These are phyloP conservation scores for Naganishia vaughanmartiniae DNA, from an alignment of 768 basidiomycete genomes.

Conservation along the genomic window DNA sequence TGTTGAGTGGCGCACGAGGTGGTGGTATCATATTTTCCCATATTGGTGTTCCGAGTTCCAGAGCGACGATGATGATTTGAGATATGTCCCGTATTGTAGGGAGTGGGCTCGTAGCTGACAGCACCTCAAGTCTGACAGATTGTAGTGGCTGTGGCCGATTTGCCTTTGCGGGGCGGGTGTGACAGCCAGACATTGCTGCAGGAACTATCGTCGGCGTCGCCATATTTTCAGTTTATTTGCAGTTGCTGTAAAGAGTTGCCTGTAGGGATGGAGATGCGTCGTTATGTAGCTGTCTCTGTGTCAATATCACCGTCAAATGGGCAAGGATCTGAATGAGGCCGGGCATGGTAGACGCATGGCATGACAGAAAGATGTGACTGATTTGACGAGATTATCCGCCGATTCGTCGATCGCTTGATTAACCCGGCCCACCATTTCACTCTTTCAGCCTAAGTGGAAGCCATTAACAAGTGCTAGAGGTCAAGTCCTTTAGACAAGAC, in stretches of 20 bases:
- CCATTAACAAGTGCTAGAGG: too few species aligned
- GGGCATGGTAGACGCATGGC: too few species aligned
- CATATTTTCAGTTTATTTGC: neutral
- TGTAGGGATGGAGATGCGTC: too few species aligned
- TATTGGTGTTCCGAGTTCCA: slow-evolving; percentile 16
- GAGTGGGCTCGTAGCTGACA: neutral
- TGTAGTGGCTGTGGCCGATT: neutral
- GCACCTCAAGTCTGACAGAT: neutral
- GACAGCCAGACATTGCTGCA: neutral
- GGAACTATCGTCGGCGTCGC: slow-evolving; percentile 3
- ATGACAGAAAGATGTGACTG: too few species aligned
- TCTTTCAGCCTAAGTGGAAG: too few species aligned
- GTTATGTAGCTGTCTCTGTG: neutral
- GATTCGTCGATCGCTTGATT: too few species aligned
- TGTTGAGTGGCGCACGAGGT: slow-evolving; percentile 8
- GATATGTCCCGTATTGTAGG: neutral
- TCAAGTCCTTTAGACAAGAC: too few species aligned
- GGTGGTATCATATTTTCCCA: slow-evolving; percentile 4
- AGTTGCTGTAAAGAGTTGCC: neutral
- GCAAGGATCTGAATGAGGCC: neutral
- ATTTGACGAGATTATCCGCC: neutral
- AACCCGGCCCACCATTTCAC: too few species aligned
- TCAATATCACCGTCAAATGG: neutral
- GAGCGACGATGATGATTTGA: slow-evolving; percentile 10
- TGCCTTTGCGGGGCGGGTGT: neutral